phyloP scores from a whole-genome alignment of 2,329 filamentous ascomycete genomes.

The Phoma herbarum region DNA sequence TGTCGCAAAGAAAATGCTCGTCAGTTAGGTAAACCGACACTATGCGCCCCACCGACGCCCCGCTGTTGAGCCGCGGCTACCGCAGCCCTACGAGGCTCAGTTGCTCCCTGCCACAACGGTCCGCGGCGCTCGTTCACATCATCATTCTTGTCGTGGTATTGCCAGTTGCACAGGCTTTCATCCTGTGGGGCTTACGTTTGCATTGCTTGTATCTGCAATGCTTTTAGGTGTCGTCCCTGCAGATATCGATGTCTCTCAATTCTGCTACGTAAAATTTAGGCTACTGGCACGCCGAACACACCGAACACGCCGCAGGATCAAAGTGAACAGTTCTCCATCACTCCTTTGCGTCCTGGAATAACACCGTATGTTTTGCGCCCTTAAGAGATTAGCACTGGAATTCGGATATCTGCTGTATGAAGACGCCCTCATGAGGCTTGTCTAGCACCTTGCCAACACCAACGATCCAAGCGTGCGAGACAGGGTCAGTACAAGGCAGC shows the following conservation, averaged over 20 bases:
- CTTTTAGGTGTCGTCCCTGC: not conserved
- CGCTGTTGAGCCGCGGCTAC: conserved; percentile 22
- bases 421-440: no score
- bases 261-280: not conserved
- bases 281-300: not conserved
- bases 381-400: no score
- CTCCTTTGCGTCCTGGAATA: no score
- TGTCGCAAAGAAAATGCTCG: conserved; percentile 25
- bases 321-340: not conserved
- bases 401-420: no score
- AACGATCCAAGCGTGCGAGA: no score
- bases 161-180: not conserved
- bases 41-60: conserved; percentile 19
- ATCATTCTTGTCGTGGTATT: not conserved
- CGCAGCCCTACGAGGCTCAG: conserved; percentile 12
- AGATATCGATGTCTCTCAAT: not conserved
- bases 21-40: conserved; percentile 20
- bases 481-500: no score
- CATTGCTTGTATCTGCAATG: not conserved
- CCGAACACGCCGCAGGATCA: not conserved
- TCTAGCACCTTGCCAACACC: no score
- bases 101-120: not conserved
- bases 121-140: not conserved
- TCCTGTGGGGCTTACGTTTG: not conserved
- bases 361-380: no score